Conservation (phyloP, 768 basidiomycete genomes). For the Suillus subluteus region DNA sequence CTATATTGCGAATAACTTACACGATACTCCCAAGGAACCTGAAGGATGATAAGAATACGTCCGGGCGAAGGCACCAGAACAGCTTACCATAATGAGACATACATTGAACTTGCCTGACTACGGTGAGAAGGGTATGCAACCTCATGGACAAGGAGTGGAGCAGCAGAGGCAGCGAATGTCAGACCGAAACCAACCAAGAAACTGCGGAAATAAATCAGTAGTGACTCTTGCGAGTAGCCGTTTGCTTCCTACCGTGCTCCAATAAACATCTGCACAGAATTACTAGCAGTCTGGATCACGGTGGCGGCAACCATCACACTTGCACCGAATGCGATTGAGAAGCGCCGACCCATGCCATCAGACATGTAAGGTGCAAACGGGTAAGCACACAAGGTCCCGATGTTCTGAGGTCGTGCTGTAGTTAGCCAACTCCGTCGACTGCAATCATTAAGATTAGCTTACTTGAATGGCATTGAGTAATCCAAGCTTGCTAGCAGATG, state of each 20-base stretch:
- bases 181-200: slow-evolving; percentile 48
- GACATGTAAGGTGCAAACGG: slow-evolving; percentile 45
- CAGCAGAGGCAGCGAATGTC: slow-evolving; percentile 32
- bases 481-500: slow-evolving; percentile 29
- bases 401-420: slow-evolving; percentile 31
- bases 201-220: slow-evolving; percentile 16
- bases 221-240: background rate
- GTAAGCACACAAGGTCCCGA: slow-evolving; percentile 41
- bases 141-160: background rate
- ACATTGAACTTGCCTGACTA: slow-evolving; percentile 46
- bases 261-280: slow-evolving; percentile 47
- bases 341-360: slow-evolving; percentile 43
- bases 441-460: slow-evolving; percentile 10
- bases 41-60: slow-evolving; percentile 21
- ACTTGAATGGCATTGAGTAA: slow-evolving; percentile 41
- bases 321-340: slow-evolving; percentile 42
- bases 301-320: slow-evolving; percentile 43
- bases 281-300: slow-evolving; percentile 38
- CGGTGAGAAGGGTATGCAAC: slow-evolving; percentile 54
- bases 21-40: slow-evolving; percentile 40
- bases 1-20: slow-evolving; percentile 23
- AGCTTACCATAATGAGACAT: slow-evolving; percentile 47
- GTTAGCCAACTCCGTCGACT: slow-evolving; percentile 15
- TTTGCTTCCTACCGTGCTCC: slow-evolving; percentile 39
- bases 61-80: background rate